Evolutionary conservation across 2,329 filamentous ascomycete genomes (phyloP), one percentile per base, ranked within the genome.

Genomic region (Epichloe coenophiala): DNA sequence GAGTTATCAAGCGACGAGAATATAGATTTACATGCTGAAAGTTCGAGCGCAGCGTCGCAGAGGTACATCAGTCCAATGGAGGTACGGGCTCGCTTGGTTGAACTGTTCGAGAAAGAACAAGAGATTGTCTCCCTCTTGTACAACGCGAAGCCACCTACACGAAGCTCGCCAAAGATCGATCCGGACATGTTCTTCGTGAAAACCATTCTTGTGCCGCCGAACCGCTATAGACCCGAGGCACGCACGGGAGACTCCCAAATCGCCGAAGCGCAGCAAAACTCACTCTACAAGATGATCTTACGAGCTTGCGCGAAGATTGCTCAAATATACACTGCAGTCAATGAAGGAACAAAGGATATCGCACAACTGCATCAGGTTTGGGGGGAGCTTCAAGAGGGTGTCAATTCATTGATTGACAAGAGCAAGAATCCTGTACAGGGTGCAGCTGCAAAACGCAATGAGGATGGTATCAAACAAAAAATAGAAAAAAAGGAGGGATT

Each of bases 391-490:
- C 93, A 98, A 67, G 89, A 95, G 59, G 74, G 80, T 27, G 88
- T 97, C 54, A 98, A 98, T 64, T 83, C 86, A n/a, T 72, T 98
- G 49, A 88, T 97, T 57, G 93, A 98, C 66, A 81, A 84, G 56
- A 86, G 90, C 61, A 84, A 90, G 55, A 95, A 93, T 60, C 87
- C 89, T 2, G 75, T 88, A 3, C 83, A 86, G 56, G 88, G 88
- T 48, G 75, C 81, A 17, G 87, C 88, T 31, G 87, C 83, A 13
- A 83, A 84, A 60, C 77, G 83, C 51, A 85, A 88, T 49, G 87
- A 94, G 54, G 90, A 95, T 56, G 93, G 93, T 59, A 95, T 98
- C 70, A 98, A 98, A 70, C 93, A 98, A 64, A 86, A 86, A 90
- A 63, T 76, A 31, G 93, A 98, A 70, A 98, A 98, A 75, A 98